A percentile compares a stretch with the other conserved stretches of the same genome.
Conservation (phyloP, 108 stramenopile species). For the Nitzschia inconspicua region DNA sequence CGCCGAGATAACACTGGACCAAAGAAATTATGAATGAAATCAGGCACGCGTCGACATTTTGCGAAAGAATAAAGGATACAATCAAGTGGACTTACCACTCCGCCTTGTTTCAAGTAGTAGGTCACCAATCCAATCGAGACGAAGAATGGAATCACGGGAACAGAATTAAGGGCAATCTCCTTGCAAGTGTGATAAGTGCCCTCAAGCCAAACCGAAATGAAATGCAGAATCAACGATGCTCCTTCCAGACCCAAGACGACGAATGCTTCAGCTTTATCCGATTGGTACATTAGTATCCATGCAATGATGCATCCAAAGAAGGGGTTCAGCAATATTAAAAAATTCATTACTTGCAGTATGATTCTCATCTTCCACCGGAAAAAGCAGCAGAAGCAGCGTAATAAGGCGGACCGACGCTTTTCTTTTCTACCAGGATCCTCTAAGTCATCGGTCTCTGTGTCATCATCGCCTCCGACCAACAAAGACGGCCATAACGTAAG, state of each 20-base stretch:
- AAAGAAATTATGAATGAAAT: too few relatives aligned
- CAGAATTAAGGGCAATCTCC: slow-evolving; percentile 3
- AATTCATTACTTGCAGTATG: slow-evolving; percentile 4
- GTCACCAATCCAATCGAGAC: slow-evolving; percentile 14
- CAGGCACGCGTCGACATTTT: too few relatives aligned
- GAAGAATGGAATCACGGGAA: slow-evolving; percentile 27
- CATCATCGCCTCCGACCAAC: neutral
- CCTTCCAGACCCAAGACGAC: slow-evolving; percentile 25
- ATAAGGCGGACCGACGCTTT: neutral
- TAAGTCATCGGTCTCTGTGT: too few relatives aligned
- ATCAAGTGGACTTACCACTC: too few relatives aligned
- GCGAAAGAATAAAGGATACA: too few relatives aligned
- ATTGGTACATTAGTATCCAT: slow-evolving; percentile 34
- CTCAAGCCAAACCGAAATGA: slow-evolving; percentile 17
- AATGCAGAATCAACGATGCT: slow-evolving; percentile 21
- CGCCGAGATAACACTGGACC: slow-evolving; percentile 20
- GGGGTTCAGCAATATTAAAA: slow-evolving; percentile 23
- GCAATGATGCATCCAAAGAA: slow-evolving; percentile 34
- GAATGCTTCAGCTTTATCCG: slow-evolving; percentile 20
- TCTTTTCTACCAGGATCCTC: too few relatives aligned
- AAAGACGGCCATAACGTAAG: slow-evolving; percentile 23
- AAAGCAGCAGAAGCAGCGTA: slow-evolving; percentile 10
- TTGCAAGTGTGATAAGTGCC: slow-evolving; percentile 4
- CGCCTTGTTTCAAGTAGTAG: slow-evolving; percentile 24
- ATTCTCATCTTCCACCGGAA: slow-evolving; percentile 10